Evolutionary conservation across 768 basidiomycete genomes (phyloP), one percentile per base, ranked within the genome.

Genomic region (Phylloporus sp.): DNA sequence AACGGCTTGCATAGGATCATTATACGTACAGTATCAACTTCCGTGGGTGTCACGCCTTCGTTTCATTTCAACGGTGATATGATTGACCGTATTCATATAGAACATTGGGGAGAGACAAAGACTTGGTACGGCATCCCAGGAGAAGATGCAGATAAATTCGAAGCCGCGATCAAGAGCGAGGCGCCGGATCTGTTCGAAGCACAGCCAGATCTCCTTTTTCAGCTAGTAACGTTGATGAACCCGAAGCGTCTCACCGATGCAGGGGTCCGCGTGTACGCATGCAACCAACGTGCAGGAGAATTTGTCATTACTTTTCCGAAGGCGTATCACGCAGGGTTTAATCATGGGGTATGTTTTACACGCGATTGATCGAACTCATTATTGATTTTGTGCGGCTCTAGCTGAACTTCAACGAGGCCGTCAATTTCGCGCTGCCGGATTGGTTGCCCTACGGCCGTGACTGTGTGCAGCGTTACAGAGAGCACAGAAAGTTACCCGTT

Each of bases 101-200:
- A 95, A 87, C 93, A 97, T 64, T 97, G 92, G 90, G 96, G 96
- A 23, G 95, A 96, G 64, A 95, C 95, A 27, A 99, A 99, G 74
- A 99, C 95, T 1, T 99, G 96, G 96, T 99, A 99, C 67, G 94
- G 94, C 40, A 87, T 98, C 34, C 95, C 96, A 7, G 95, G 89
- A n/a, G 80, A 82, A 40, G 90, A 96, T 58, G 93, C 94, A 22
- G 90, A 90, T 55, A 90, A 90, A 65, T 97, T 99, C 61, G 96
- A 99, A 69, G 84, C 86, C 23, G 95, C 95, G 21, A 96, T 99
- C 66, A 86, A 84, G 68, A 77, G 78, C 44, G 94, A 97, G 67
- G 96, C 96, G 20, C 96, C 96, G 13, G 96, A 99, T 65, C 79
- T 99, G 18, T 99, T 99, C 62, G 92, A 97, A 63, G 90, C 93